phyloP scores from a whole-genome alignment of 2,329 filamentous ascomycete species.

The Fusarium albosuccineum region DNA sequence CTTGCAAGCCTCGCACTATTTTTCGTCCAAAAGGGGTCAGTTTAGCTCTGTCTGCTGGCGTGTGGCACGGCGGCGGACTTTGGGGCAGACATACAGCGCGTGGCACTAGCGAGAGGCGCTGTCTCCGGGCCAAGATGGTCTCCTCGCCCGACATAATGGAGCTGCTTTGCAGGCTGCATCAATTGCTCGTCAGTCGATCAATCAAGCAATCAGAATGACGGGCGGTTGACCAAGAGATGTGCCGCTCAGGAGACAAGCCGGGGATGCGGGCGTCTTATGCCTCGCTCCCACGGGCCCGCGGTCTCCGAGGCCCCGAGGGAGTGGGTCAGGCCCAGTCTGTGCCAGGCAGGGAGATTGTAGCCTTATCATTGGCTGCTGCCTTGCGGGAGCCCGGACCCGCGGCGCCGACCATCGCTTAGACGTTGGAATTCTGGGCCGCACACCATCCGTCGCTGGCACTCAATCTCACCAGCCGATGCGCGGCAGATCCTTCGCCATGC shows the following conservation, averaged over 20 bases:
- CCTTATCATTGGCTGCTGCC: too few species aligned
- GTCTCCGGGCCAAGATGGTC: conserved; percentile 29
- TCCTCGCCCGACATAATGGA: conserved; percentile 29
- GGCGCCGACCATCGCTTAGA: too few species aligned
- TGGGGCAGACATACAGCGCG: conserved; percentile 26
- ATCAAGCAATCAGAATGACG: neutral
- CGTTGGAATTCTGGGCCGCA: too few species aligned
- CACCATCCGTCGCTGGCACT: too few species aligned
- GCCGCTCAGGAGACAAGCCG: neutral
- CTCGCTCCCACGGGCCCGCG: conserved; percentile 34
- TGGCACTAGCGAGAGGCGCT: conserved; percentile 29
- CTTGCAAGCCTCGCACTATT: conserved; percentile 36
- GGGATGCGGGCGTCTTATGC: conserved; percentile 19
- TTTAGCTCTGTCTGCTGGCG: neutral
- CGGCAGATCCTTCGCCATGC: too few species aligned
- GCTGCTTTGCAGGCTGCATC: neutral
- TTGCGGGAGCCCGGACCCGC: too few species aligned
- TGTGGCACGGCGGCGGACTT: too few species aligned
- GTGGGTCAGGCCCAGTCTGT: too few species aligned
- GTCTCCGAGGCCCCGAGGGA: conserved; percentile 15
- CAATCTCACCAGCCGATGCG: too few species aligned
- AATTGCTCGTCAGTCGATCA: neutral
- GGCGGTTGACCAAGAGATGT: neutral
- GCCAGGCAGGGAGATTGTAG: too few species aligned
- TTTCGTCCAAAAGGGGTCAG: conserved; percentile 1